Base-by-base conservation (phyloP, 495 filamentous ascomycete genomes). In the Collariella sp. region DNA sequence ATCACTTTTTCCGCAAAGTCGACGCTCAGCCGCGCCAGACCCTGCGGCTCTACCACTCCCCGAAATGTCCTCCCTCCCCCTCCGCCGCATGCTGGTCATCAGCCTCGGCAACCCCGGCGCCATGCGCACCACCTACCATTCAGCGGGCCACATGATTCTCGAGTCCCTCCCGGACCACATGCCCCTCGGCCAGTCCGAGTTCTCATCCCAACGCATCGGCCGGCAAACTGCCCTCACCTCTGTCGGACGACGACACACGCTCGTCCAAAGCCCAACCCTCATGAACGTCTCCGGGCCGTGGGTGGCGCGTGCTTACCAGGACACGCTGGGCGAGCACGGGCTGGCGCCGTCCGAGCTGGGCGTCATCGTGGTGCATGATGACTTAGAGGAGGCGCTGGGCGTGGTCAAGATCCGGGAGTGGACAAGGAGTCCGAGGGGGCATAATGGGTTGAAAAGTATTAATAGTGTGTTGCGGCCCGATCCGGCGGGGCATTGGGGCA, bases 281-380 rank as follows among this genome's bases (percentile, higher is more conserved):
- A 95, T 95, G 89, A 95, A 95, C 69, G 70, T 80, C 18, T 81
- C 79, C 4, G 86, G 86, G 0, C 69, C 70, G 11, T 83, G 75
- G 67, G 61, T 83, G n/a, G 62, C 67, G 3, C 64, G 59, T 26
- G 65, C 72, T 10, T 67, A 73, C 73, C 58, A 68, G 70, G 69
- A 75, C 49, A 60, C 58, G 50, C 44, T 79, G 48, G 22, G 24
- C 23, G 61, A 54, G 19, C 41, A 67, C 19, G 42, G 58, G 16
- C 68, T 66, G 33, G 39, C 56, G 0, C 58, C 72, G 7, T 33
- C 52, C 0, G 71, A 78, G 22, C 60, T 79, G 0, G 66, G 65
- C 0, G 70, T 95, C 15, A 80, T 94, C 3, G 69, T 95, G 2
- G 70, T 95, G 24, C 88, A 95, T 69, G 89, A 95, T 62, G 89